Base-by-base conservation (phyloP, 1,284 basidiomycete genomes). In the Chalciporus piperatoides region DNA sequence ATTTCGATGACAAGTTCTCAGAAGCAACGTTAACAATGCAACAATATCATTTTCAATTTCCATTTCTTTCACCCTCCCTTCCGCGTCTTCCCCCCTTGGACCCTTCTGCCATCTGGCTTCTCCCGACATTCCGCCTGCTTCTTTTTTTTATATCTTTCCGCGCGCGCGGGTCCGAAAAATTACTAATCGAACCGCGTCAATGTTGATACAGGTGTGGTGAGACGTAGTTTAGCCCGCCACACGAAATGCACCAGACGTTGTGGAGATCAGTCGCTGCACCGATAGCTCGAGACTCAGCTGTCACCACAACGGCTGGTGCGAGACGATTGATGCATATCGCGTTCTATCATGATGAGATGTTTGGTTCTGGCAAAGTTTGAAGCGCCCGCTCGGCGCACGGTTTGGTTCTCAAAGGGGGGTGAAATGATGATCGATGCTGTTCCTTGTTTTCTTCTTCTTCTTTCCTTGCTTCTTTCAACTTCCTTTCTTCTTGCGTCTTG, bases 111-210 rank as follows among this genome's bases (percentile, higher is more conserved):
- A 30, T n/a, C n/a, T n/a, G n/a, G n/a, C 12, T 30, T 21, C 15
- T 19, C 21, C 19, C 10, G 49, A 19, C 6, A 52, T 39, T 50
- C 27, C 35, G 24, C 33, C 33, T 17, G 9, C 33, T n/a, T 35
- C 21, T 33, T 30, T 6, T 8, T 27, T 52, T 37, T 44, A 38
- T 21, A n/a, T 3, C 19, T 19, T 19, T 3, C 37, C 37, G 47
- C 39, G 41, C 48, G 21, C 10, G 28, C 48, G 46, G 56, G 41
- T 37, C 46, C 49, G 38, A 49, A 27, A 21, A n/a, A 15, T 39
- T 12, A 33, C 38, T 35, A 39, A 46, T 55, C 39, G 49, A 32
- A 45, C 23, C 32, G 12, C 41, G 35, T 38, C 44, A 30, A 44
- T 17, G 15, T 7, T n/a, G n/a, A 35, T 33, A 17, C 15, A 17